Evolutionary conservation across 106 monocot genomes (phyloP), one percentile per base, ranked within the genome.

Genomic region (Dactylorhiza incarnata): DNA sequence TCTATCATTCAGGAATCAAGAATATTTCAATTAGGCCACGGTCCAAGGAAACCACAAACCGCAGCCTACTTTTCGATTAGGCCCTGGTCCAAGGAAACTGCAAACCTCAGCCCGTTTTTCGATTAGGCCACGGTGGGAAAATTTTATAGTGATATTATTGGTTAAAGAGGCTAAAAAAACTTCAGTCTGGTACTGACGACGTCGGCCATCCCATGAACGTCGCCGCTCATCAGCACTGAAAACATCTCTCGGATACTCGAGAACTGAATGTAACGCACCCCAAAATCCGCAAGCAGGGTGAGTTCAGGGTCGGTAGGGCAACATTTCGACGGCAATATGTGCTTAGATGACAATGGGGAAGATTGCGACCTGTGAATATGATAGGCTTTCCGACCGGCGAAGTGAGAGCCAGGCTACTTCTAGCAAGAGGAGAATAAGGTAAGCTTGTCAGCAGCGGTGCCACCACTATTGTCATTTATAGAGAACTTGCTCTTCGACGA

Each of bases 231-330:
- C 46, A 76, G 90, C 87, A 83, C 85, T 0, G 87, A 85, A 63
- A 90, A 90, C 81, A 85, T 87, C 48, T 78, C 90, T 2, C 47
- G 76, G 51, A 69, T 90, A 14, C 77, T 90, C 7, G 78, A 87
- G 75, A 78, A 74, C 7, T 90, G 90, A 87, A 85, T 74, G 77
- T 73, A 79, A 71, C 73, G 65, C 22, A 58, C 3, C 49, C 75
- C n/a, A 1, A 81, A 77, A 13, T 12, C 71, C 11, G 8, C 19
- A 16, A 74, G 48, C 9, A 67, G 52, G 12, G 17, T 6, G 0
- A 72, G 29, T 9, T 79, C 45, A 3, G 73, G 59, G 10, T 54
- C 78, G 67, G 25, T 25, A 2, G 45, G 56, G 9, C 43, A 22
- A 22, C 16, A 43, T 9, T 24, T 23, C 23, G 43, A 14, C 25